Conservation (phyloP, 1,284 basidiomycete species). For the Fomes fomentarius region DNA sequence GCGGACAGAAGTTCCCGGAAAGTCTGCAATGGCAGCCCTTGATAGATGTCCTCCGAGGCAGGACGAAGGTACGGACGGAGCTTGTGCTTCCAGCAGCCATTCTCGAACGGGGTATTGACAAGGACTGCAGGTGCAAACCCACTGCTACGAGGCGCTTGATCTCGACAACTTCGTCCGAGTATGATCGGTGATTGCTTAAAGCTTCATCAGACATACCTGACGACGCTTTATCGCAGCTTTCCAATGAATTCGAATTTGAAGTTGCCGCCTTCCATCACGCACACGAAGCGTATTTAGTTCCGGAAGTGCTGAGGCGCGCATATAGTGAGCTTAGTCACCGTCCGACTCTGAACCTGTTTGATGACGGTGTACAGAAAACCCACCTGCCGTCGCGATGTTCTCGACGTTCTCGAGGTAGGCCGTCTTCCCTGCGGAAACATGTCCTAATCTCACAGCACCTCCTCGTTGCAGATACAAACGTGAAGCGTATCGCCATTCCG, state of each 20-base stretch:
- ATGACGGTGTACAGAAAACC: conserved; percentile 31
- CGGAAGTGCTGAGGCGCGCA: conserved; percentile 55
- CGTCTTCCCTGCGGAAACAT: neutral
- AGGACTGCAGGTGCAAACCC: conserved; percentile 51
- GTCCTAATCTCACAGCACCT: conserved; percentile 2
- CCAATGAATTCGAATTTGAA: conserved; percentile 54
- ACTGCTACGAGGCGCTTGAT: conserved; percentile 84
- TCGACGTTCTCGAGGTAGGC: conserved; percentile 43
- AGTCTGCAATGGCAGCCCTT: conserved; percentile 82
- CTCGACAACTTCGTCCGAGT: conserved; percentile 73
- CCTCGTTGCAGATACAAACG: conserved; percentile 71
- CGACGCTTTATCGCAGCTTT: conserved; percentile 25
- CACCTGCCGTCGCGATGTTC: conserved; percentile 61
- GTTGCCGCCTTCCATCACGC: conserved; percentile 62
- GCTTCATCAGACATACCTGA: neutral
- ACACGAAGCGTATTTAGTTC: conserved; percentile 60
- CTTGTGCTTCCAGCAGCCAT: neutral
- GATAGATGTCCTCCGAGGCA: conserved; percentile 81
- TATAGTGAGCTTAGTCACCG: conserved; percentile 45
- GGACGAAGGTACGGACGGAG: conserved; percentile 62
- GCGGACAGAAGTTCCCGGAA: conserved; percentile 62
- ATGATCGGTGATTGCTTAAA: conserved; percentile 4
- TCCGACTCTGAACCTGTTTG: neutral
- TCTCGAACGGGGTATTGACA: neutral
- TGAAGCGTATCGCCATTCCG: conserved; percentile 78